phyloP scores from a whole-genome alignment of 257 asterid genomes.

The Fraxinus anomala region DNA sequence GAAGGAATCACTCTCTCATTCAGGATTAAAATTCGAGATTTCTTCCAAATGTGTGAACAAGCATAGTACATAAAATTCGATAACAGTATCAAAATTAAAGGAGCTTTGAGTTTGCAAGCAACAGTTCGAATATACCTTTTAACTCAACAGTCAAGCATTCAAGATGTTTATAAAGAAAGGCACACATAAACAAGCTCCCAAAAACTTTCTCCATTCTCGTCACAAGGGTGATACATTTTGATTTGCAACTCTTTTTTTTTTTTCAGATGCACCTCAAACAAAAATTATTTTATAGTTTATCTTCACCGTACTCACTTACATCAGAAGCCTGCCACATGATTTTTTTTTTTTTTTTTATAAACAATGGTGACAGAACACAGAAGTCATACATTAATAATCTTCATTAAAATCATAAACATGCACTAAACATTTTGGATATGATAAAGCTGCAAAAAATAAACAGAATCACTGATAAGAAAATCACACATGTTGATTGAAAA shows the following conservation, averaged over 20 bases:
- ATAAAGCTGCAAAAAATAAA: neutral
- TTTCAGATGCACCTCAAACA: neutral
- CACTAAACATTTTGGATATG: neutral
- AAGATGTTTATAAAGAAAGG: neutral
- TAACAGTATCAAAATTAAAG: neutral
- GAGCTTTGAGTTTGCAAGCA: neutral
- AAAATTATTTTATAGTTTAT: neutral
- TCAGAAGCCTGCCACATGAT: neutral
- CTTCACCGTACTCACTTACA: neutral
- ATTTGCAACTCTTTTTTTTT: neutral
- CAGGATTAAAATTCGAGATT: neutral
- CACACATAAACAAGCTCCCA: neutral
- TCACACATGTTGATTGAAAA: neutral
- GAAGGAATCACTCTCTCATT: neutral
- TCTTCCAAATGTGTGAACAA: neutral
- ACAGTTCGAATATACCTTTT: neutral
- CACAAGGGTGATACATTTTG: neutral
- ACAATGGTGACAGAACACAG: neutral
- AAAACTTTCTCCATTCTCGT: neutral
- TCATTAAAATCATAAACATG: neutral
- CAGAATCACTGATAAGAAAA: neutral
- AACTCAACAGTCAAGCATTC: neutral
- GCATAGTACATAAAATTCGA: neutral
- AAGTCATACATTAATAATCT: neutral
- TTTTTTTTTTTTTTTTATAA: neutral